Percentiles rank a stretch among this genome's conserved stretches.
These are phyloP conservation scores for Alternaria burnsii DNA, from an alignment of 2,329 filamentous ascomycete species.

Conservation along the genomic window DNA sequence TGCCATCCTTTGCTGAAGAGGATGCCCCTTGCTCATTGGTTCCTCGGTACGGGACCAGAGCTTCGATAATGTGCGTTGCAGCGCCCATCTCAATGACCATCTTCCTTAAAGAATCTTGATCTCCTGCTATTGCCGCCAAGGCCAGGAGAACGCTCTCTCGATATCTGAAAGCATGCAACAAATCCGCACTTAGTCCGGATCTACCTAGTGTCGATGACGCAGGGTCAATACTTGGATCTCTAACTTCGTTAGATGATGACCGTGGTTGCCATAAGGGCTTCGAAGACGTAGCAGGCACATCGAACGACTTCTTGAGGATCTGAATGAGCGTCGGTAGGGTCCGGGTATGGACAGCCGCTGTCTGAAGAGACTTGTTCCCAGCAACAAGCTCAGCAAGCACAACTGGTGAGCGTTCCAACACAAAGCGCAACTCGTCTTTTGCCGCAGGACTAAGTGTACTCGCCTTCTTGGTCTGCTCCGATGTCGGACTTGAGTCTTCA, in stretches of 20 bases:
- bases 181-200: slow-evolving; percentile 56
- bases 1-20: slow-evolving; percentile 67
- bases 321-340: slow-evolving; percentile 69
- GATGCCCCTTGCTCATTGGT: slow-evolving; percentile 39
- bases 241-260: slow-evolving; percentile 33
- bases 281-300: slow-evolving; percentile 60
- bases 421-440: slow-evolving; percentile 39
- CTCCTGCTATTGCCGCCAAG: slow-evolving; percentile 80
- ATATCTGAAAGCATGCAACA: slow-evolving; percentile 75
- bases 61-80: slow-evolving; percentile 83
- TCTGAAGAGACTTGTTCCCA: slow-evolving; percentile 81
- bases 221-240: slow-evolving; percentile 39
- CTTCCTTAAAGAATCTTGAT: slow-evolving; percentile 85
- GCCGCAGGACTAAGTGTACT: slow-evolving; percentile 57
- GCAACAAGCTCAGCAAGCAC: slow-evolving; percentile 81
- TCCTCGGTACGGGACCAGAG: slow-evolving; percentile 70
- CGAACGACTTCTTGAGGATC: slow-evolving; percentile 72
- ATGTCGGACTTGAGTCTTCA: slow-evolving; percentile 45
- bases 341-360: slow-evolving; percentile 76
- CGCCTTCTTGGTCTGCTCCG: slow-evolving; percentile 36
- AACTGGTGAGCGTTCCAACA: slow-evolving; percentile 68
- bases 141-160: slow-evolving; percentile 80
- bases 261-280: slow-evolving; percentile 65
- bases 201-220: slow-evolving; percentile 46
- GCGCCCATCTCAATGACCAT: slow-evolving; percentile 82